Percentiles rank a stretch among this genome's conserved stretches.
Evolutionary conservation across 805 yeast species (phyloP).

Genomic region (Spathaspora gorwiae): DNA sequence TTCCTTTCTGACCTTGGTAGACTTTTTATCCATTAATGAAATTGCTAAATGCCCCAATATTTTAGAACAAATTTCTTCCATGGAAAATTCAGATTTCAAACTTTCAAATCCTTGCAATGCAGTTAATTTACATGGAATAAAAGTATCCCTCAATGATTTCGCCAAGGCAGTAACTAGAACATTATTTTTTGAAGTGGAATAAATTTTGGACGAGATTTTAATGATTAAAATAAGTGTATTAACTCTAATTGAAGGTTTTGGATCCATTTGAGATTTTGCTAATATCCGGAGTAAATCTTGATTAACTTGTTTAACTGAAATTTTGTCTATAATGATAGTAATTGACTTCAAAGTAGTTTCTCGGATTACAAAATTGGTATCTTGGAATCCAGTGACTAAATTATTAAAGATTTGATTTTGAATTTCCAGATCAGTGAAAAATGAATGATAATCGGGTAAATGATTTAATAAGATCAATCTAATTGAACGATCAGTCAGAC

Average conservation of each 20-base stretch:
- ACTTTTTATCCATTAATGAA: constrained; percentile 66
- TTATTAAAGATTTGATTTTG: constrained; percentile 65
- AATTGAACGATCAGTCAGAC: constrained; percentile 69
- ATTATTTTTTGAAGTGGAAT: constrained; percentile 52
- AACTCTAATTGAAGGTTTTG: constrained; percentile 69
- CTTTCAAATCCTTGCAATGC: constrained; percentile 71
- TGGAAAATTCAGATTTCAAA: constrained; percentile 61
- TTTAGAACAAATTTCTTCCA: constrained; percentile 73
- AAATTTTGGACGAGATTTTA: constrained; percentile 57
- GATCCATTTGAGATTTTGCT: constrained; percentile 80
- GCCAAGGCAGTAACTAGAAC: constrained; percentile 85
- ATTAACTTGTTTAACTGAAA: constrained; percentile 76
- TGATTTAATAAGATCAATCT: constrained; percentile 66
- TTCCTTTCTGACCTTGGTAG: constrained; percentile 62
- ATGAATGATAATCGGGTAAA: constrained; percentile 50
- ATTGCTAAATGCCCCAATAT: constrained; percentile 83
- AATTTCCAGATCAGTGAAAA: constrained; percentile 55
- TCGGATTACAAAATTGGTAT: constrained; percentile 75
- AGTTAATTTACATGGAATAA: constrained; percentile 66
- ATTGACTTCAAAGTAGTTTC: constrained; percentile 72
- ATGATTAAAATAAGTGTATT: constrained; percentile 70
- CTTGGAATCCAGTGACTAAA: constrained; percentile 78
- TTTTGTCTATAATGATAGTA: constrained; percentile 55
- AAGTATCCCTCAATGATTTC: constrained; percentile 76
- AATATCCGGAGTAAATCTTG: constrained; percentile 76